Evolutionary conservation across 257 asterid species (phyloP).

Genomic region (Gentiana macrophylla): DNA sequence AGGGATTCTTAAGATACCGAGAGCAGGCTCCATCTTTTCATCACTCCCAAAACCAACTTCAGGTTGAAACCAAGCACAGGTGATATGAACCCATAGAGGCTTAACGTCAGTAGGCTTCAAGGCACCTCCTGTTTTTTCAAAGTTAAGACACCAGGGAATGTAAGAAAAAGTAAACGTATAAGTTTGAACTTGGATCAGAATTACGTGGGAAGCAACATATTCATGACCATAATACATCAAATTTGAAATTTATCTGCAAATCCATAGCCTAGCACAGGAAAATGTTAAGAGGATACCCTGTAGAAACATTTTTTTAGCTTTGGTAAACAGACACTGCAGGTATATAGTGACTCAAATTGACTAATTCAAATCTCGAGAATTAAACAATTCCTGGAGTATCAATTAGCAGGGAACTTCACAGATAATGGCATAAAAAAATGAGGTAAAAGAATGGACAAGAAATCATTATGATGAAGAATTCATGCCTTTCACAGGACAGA

Average conservation of each 20-base stretch:
- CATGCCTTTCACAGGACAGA: conserved; percentile 97
- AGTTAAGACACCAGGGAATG: neutral
- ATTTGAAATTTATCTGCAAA: too few relatives aligned
- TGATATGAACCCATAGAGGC: conserved; percentile 94
- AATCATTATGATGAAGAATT: neutral
- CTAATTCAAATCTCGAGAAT: neutral
- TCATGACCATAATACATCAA: too few relatives aligned
- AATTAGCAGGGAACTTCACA: neutral
- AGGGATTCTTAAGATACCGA: conserved; percentile 87
- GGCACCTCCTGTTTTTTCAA: conserved; percentile 66
- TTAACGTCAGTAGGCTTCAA: conserved; percentile 84
- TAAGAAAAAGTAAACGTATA: neutral
- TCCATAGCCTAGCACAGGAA: too few relatives aligned
- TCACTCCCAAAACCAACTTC: conserved; percentile 91
- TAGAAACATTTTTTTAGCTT: too few relatives aligned
- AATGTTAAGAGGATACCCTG: too few relatives aligned
- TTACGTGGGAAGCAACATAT: too few relatives aligned
- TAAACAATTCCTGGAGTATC: neutral
- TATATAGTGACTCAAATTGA: neutral
- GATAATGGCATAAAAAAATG: neutral
- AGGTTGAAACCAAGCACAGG: conserved; percentile 99
- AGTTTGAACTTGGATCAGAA: too few relatives aligned
- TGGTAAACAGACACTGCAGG: neutral
- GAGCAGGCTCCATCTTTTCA: conserved; percentile 97
- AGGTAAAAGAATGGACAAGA: neutral